A percentile compares a stretch with the other conserved stretches of the same genome.
These are phyloP conservation scores for Boletus sp. DNA, from an alignment of 768 basidiomycete genomes.

Conservation along the genomic window DNA sequence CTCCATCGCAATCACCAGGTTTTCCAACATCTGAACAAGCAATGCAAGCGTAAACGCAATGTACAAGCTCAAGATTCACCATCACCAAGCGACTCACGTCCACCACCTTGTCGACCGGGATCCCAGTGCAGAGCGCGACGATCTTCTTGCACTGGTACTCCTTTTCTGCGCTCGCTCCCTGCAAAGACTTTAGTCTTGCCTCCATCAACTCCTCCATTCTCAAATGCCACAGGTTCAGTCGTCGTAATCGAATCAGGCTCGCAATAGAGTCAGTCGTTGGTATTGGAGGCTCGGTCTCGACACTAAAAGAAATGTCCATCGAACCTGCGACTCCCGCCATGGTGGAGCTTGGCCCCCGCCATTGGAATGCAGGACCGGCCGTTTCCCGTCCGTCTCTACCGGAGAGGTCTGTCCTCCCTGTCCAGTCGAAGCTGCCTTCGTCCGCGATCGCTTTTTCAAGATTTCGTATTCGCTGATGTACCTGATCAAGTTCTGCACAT, in stretches of 20 bases:
- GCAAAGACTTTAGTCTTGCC: slow-evolving; percentile 63
- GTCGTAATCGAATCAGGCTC: slow-evolving; percentile 66
- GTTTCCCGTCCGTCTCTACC: slow-evolving; percentile 37
- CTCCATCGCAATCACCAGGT: slow-evolving; percentile 82
- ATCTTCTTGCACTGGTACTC: slow-evolving; percentile 92
- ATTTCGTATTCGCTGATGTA: slow-evolving; percentile 79
- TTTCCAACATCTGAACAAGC: slow-evolving; percentile 69
- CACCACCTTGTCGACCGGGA: slow-evolving; percentile 86
- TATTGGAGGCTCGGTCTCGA: slow-evolving; percentile 73
- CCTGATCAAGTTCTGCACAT: slow-evolving; percentile 77
- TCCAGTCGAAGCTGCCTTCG: slow-evolving; percentile 88
- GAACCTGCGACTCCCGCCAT: slow-evolving; percentile 63
- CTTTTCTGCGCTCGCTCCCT: slow-evolving; percentile 83
- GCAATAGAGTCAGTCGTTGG: slow-evolving; percentile 57
- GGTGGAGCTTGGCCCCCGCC: slow-evolving; percentile 65
- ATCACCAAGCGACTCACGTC: slow-evolving; percentile 56
- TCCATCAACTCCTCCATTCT: slow-evolving; percentile 75
- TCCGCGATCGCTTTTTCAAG: slow-evolving; percentile 74
- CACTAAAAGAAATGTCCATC: slow-evolving; percentile 58
- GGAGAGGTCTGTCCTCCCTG: slow-evolving; percentile 61
- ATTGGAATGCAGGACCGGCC: slow-evolving; percentile 60
- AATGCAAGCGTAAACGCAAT: slow-evolving; percentile 28
- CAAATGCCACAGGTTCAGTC: slow-evolving; percentile 82
- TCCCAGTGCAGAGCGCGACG: slow-evolving; percentile 83
- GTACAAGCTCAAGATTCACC: slow-evolving; percentile 10